Evolutionary conservation across 2,329 filamentous ascomycete genomes (phyloP).

Genomic region (Penicillium sp.): DNA sequence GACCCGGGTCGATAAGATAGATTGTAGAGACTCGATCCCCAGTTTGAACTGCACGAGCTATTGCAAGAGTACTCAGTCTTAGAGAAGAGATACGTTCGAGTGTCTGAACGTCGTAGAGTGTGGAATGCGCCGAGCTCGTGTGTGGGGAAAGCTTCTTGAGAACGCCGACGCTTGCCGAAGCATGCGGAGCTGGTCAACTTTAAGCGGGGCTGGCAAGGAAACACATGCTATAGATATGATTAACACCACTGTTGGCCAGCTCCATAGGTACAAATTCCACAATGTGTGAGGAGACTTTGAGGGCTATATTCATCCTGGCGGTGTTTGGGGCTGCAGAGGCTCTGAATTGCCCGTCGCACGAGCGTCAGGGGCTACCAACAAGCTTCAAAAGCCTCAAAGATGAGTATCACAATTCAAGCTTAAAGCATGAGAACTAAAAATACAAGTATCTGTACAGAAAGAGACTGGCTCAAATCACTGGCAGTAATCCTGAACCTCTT

Average conservation of each 20-base stretch:
- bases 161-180: constrained; percentile 24
- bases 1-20: neutral
- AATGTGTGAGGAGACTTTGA: too few relatives aligned
- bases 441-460: constrained; percentile 20
- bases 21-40: neutral
- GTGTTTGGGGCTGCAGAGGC: too few relatives aligned
- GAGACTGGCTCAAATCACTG: constrained; percentile 3
- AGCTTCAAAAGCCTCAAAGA: neutral
- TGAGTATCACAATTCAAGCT: constrained; percentile 11
- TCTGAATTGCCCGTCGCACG: too few relatives aligned
- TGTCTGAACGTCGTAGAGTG: constrained; percentile 1
- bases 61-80: neutral
- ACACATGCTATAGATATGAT: too few relatives aligned
- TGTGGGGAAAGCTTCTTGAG: constrained; percentile 27
- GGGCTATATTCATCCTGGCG: too few relatives aligned
- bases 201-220: too few relatives aligned
- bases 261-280: too few relatives aligned
- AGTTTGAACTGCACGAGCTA: neutral
- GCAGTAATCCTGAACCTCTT: constrained; percentile 42
- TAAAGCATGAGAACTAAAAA: constrained; percentile 9
- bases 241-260: neutral
- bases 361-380: neutral
- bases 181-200: neutral
- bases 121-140: constrained; percentile 10
- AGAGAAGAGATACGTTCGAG: constrained; percentile 1